Base-by-base conservation (phyloP, 1,139 yeast genomes). In the Pneumocystis sp. region DNA sequence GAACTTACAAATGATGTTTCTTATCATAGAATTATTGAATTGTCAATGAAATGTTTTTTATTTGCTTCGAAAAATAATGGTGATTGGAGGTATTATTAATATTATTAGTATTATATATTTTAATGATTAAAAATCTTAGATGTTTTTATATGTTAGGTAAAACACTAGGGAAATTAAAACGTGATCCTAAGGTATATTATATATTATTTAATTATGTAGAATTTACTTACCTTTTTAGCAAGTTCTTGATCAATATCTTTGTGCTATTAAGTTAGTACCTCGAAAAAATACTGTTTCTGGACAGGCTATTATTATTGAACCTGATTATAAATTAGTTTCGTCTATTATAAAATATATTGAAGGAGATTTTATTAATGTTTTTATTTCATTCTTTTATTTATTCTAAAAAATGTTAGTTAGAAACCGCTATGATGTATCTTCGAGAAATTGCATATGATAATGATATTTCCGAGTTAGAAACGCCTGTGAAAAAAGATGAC, bases 21-120 rank as follows among this genome's bases (percentile, higher is more conserved):
- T 50, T 50, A 50, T 50, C 21, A 25, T 50, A 29, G 34, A 50
- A 50, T 50, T 25, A 50, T 50, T 50, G 57, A 50, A 12, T 12
- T 50, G 12, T 25, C 86, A 83, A 64, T 90, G 97, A 97, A 74
- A 77, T 44, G 81, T 80, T 63, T 81, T 77, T 66, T 85, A 83
- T 72, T 81, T 84, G 67, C 64, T 65, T 19, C 57, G 4, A 50
- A 25, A 25, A 50, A 50, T 25, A 50, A 7, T 50, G 7, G 34
- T 50, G 57, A 50, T 25, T 50, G 57, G 57, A 50, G 15, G 57
- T 50, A 50, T 50, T 34, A 25, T 50, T 50, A 25, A 50, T 12
- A 50, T 50, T 50, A 50, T 6, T 44, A 50, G 17, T 50, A 50
- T n/a, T n/a, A 29, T 50, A 50, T 50, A 50, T 4, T 50, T 50